phyloP scores from a whole-genome alignment of 176 grass and related monocot genomes.

The Musa acuminata region DNA sequence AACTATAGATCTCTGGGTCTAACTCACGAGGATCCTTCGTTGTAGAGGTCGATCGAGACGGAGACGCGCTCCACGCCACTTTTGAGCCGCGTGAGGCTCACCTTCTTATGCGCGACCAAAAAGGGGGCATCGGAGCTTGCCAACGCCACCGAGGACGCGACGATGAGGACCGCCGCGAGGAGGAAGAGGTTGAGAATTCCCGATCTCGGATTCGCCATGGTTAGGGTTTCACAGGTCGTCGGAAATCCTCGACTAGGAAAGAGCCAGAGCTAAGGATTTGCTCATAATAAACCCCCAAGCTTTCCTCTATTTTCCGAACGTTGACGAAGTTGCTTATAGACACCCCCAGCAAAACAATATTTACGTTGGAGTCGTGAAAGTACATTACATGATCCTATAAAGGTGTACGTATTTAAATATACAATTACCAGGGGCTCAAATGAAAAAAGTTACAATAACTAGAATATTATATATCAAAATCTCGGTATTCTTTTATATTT shows the following conservation, averaged over 20 bases:
- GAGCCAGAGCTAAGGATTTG: no score
- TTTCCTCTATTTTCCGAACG: no score
- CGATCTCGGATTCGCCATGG: slow-evolving; percentile 38
- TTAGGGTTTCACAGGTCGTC: slow-evolving; percentile 10
- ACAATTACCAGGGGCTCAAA: no score
- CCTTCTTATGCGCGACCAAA: slow-evolving; percentile 89
- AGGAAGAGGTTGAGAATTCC: slow-evolving; percentile 18
- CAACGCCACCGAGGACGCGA: background rate
- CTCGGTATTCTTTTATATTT: no score
- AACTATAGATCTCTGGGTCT: background rate
- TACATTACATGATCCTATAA: no score
- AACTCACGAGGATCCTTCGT: slow-evolving; percentile 85
- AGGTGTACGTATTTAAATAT: no score
- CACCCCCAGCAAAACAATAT: no score
- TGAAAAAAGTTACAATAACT: no score
- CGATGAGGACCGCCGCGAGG: slow-evolving; percentile 22
- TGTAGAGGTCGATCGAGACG: slow-evolving; percentile 89
- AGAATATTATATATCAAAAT: no score
- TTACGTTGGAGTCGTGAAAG: no score
- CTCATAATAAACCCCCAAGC: no score
- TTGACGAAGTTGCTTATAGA: no score
- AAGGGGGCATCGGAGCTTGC: slow-evolving; percentile 57
- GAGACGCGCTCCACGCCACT: slow-evolving; percentile 74
- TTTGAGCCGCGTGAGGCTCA: slow-evolving; percentile 58
- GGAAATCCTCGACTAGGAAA: background rate